phyloP scores from a whole-genome alignment of 148 eudicot genomes.

The Vaccinium corymbosum region DNA sequence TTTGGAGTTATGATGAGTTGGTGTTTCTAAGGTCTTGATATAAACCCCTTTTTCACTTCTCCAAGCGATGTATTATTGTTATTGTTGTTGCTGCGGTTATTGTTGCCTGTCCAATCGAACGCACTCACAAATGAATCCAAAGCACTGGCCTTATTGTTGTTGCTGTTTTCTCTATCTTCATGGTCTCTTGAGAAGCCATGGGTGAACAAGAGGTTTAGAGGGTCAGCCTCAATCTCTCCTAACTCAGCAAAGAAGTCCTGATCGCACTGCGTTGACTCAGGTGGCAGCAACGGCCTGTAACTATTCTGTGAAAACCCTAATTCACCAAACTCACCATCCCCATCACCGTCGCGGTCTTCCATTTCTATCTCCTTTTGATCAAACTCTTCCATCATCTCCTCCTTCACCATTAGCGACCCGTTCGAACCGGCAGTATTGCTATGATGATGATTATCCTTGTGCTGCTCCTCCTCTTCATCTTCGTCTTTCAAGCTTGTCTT shows the following conservation, averaged over 20 bases:
- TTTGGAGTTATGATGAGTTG: not conserved
- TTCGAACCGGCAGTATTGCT: not conserved
- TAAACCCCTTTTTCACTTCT: conserved; percentile 23
- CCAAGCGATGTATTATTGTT: conserved; percentile 12
- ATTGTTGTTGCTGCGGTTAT: conserved; percentile 10
- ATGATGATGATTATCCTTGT: conserved; percentile 12
- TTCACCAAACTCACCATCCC: conserved; percentile 7
- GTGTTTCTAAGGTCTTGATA: conserved; percentile 13
- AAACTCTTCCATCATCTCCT: conserved; percentile 28
- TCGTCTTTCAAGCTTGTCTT: conserved; percentile 18
- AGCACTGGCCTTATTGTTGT: not conserved
- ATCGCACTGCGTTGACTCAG: conserved; percentile 20
- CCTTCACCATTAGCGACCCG: conserved; percentile 1
- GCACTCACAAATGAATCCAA: conserved; percentile 42
- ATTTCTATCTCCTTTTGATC: conserved; percentile 8
- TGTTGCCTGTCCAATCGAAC: conserved; percentile 49
- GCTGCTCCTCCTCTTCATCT: conserved; percentile 11
- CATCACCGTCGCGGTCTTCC: conserved; percentile 12
- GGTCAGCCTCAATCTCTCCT: conserved; percentile 53
- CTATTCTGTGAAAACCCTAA: conserved; percentile 27
- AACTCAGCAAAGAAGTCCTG: conserved; percentile 58
- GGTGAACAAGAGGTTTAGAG: conserved; percentile 44
- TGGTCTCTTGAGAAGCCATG: conserved; percentile 29
- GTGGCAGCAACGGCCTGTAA: conserved; percentile 39
- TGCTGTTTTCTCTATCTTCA: conserved; percentile 25